Evolutionary conservation across 129 eudicot genomes (phyloP).

Genomic region (Saussurea involucrata): DNA sequence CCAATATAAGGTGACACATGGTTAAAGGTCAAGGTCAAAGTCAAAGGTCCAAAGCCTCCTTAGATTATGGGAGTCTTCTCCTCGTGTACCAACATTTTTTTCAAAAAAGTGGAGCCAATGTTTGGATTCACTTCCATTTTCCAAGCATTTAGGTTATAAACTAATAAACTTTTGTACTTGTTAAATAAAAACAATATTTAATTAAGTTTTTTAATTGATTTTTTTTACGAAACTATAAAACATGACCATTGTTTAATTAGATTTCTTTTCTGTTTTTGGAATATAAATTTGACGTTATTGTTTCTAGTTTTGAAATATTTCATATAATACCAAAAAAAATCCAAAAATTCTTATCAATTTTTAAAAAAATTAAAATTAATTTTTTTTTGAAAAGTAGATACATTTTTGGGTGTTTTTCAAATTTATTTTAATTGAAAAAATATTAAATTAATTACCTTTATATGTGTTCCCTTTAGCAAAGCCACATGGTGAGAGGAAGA

Average conservation of each 20-base stretch:
- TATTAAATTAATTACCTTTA: slow-evolving; percentile 21
- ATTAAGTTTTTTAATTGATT: too few relatives aligned
- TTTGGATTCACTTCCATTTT: neutral
- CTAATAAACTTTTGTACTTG: neutral
- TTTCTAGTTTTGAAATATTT: neutral
- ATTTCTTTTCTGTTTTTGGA: neutral
- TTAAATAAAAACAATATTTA: neutral
- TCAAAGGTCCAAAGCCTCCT: slow-evolving; percentile 1
- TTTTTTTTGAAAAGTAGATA: neutral
- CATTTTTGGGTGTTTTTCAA: neutral
- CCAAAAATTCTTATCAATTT: neutral
- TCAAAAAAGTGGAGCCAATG: neutral
- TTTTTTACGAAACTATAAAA: neutral
- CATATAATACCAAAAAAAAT: neutral
- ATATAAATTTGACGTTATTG: neutral
- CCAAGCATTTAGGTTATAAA: neutral
- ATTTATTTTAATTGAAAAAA: neutral
- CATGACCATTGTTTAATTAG: too few relatives aligned
- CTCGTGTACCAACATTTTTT: neutral
- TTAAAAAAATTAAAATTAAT: neutral
- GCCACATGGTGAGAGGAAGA: slow-evolving; percentile 29
- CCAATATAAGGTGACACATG: neutral
- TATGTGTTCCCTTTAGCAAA: slow-evolving; percentile 21
- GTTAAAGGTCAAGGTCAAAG: neutral
- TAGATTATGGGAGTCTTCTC: slow-evolving; percentile 1